phyloP scores from a whole-genome alignment of 2,329 filamentous ascomycete genomes.

The Alternaria brassicae region DNA sequence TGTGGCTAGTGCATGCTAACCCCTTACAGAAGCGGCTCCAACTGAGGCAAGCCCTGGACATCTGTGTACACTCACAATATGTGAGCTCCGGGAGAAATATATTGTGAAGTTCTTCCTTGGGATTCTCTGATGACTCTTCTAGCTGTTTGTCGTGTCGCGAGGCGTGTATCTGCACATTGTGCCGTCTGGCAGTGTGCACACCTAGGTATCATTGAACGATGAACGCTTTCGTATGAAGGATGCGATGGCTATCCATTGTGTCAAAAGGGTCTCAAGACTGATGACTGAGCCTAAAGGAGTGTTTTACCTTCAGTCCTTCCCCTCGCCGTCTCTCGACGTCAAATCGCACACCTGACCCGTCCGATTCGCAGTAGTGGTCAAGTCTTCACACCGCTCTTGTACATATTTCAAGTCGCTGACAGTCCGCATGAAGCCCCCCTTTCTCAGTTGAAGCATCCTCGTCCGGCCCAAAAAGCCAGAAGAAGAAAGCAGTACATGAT shows the following conservation, averaged over 20 bases:
- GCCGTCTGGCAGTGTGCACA: not conserved
- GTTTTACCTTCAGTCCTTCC: not conserved
- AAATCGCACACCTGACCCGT: not conserved
- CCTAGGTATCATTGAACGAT: not conserved
- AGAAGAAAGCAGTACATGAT: not conserved
- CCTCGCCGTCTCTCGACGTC: not conserved
- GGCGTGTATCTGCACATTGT: no score
- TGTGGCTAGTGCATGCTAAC: constrained; percentile 12
- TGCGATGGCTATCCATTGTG: not conserved
- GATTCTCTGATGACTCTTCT: no score
- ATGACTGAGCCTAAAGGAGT: not conserved
- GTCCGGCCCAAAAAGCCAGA: not conserved
- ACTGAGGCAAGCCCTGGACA: not conserved
- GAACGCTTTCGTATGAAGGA: not conserved
- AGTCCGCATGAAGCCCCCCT: not conserved
- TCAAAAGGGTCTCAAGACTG: not conserved
- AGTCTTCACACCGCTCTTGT: not conserved
- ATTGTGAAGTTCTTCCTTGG: no score
- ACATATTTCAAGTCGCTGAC: not conserved
- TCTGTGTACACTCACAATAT: not conserved
- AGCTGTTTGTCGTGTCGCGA: no score
- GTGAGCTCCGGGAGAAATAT: no score
- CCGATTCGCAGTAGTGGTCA: not conserved
- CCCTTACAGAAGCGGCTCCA: not conserved
- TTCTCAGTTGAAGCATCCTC: not conserved